Base-by-base conservation (phyloP, 345 rosid species). In the Citrus inodora region DNA sequence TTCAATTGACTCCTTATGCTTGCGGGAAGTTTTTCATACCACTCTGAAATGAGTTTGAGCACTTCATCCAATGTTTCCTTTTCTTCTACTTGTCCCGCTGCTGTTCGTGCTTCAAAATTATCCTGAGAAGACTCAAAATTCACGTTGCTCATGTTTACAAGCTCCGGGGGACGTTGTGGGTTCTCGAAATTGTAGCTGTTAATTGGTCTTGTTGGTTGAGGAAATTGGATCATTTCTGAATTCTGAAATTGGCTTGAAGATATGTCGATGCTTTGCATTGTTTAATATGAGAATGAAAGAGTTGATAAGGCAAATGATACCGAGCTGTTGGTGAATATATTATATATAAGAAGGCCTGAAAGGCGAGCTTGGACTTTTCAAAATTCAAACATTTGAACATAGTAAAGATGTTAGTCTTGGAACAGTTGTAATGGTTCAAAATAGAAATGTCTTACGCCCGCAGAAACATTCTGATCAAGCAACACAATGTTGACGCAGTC, bases 141-240 rank as follows among this genome's bases (percentile, higher is more conserved):
- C 71, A 32, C 8, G 9, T 55, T 25, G 53, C 66, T 64, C 1
- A 10, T 5, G 67, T 61, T 40, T 27, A 30, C 14, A 67, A 77
- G 48, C 25, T 17, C 27, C 3, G 83, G 38, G 32, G 78, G 48
- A 67, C 62, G 56, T 9, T 25, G 48, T 2, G 46, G 38, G 17
- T 76, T 64, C 61, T 67, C 51, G 51, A 33, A 67, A 64, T 73
- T 24, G 67, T 70, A 77, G 76, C 81, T 74, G 48, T 67, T 65
- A 13, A 78, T 17, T 21, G 88, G 86, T 74, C 88, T 83, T 17
- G 81, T 79, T 22, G 86, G 86, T 67, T 77, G 83, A 37, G 85
- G 84, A 79, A 81, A 81, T 42, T 76, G 63, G 14, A 8, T 71
- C 80, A 24, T 76, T 17, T 48, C 27, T 11, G 61, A 42, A 28